Evolutionary conservation across 2,329 filamentous ascomycete genomes (phyloP).

Genomic region (Colletotrichum acutatum): DNA sequence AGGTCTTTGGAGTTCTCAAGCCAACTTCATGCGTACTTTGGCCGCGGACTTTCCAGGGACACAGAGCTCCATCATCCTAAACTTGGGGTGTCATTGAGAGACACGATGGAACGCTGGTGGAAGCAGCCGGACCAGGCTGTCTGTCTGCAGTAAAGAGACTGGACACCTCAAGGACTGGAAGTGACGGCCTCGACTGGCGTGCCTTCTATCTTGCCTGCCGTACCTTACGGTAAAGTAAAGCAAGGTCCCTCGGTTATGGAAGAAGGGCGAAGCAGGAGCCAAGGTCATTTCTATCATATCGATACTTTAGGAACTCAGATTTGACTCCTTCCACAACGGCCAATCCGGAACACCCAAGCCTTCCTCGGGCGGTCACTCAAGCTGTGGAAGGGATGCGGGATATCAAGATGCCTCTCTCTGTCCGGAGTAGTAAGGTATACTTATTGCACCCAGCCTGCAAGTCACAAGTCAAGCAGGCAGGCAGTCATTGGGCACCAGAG

Average conservation of each 20-base stretch:
- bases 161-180: not conserved
- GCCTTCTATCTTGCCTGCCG: too few relatives aligned
- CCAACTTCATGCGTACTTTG: constrained; percentile 7
- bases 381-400: not conserved
- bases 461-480: constrained; percentile 13
- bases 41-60: constrained; percentile 14
- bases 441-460: constrained; percentile 18
- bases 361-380: not conserved
- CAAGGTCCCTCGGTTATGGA: not conserved
- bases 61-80: constrained; percentile 9
- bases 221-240: not conserved
- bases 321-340: not conserved
- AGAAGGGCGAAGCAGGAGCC: not conserved
- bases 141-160: not conserved
- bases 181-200: not conserved
- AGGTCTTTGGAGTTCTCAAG: constrained; percentile 17
- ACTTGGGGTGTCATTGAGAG: constrained; percentile 20
- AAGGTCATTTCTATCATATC: not conserved
- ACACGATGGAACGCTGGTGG: constrained; percentile 23
- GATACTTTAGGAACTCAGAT: not conserved
- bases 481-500: constrained; percentile 20
- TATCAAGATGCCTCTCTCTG: not conserved
- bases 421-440: not conserved
- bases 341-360: not conserved
- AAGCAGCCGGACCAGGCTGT: constrained; percentile 18